Percentiles rank a stretch among this genome's conserved stretches.
Evolutionary conservation across 495 filamentous ascomycete genomes (phyloP).

Genomic region (Aspergillus kassunensis): DNA sequence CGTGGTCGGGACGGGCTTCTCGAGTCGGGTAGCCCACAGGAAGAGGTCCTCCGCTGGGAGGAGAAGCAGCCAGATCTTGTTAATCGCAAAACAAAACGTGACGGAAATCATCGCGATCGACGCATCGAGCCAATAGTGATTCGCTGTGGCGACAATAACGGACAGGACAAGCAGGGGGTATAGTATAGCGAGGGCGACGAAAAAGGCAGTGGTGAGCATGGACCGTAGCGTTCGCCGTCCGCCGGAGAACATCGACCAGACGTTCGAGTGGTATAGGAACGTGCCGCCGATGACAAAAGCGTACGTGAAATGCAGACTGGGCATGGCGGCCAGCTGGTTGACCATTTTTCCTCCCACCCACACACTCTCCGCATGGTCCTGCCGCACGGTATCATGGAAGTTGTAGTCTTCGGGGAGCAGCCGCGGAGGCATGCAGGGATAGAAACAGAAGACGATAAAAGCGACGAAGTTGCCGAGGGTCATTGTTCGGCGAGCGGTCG

Average conservation of each 20-base stretch:
- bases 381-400: slow-evolving; percentile 61
- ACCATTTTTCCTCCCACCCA: slow-evolving; percentile 58
- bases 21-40: slow-evolving; percentile 50
- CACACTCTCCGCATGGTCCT: slow-evolving; percentile 56
- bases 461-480: slow-evolving; percentile 61
- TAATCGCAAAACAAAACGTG: slow-evolving; percentile 48
- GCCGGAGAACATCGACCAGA: slow-evolving; percentile 35
- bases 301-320: slow-evolving; percentile 58
- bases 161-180: slow-evolving; percentile 58
- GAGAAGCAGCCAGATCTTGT: slow-evolving; percentile 50
- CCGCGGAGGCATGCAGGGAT: slow-evolving; percentile 62
- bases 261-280: slow-evolving; percentile 53
- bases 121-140: slow-evolving; percentile 64
- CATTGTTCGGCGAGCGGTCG: slow-evolving; percentile 56
- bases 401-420: slow-evolving; percentile 56
- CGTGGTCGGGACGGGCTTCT: slow-evolving; percentile 56
- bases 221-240: slow-evolving; percentile 36
- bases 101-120: slow-evolving; percentile 49
- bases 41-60: slow-evolving; percentile 55
- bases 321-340: slow-evolving; percentile 55
- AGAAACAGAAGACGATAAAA: slow-evolving; percentile 58
- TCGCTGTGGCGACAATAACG: slow-evolving; percentile 62
- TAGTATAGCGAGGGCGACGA: slow-evolving; percentile 43
- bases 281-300: slow-evolving; percentile 57
- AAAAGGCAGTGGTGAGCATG: slow-evolving; percentile 36